Evolutionary conservation across 345 rosid genomes (phyloP), one percentile per base, ranked within the genome.

Genomic region (Eucalyptus regnans): DNA sequence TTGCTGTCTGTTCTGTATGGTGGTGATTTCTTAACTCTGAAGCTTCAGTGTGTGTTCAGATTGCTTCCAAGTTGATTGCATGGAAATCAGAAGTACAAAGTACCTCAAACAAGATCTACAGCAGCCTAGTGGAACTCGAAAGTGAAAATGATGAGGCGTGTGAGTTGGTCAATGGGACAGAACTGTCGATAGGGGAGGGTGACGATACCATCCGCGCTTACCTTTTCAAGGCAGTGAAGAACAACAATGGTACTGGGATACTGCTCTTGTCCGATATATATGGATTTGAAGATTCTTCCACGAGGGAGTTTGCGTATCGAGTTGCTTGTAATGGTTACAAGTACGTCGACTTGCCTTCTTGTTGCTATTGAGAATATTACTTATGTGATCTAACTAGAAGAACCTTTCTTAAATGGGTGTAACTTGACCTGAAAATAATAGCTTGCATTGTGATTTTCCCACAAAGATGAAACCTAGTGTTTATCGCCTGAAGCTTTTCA

Each of bases 321-420:
- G 92, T 97, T 44, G 99, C 99, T 71, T 97, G 98, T 93, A 95
- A 93, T 90, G 98, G 98, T 86, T 97, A 93, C 95, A 97, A 97
- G 97, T 97, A 94, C 22, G 92, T 88, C 90, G 6, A 91, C 86
- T 58, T 62, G 83, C 87, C 88, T 90, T 88, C 48, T 11, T 58
- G 44, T 51, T 84, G 14, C 83, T 76, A 11, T 11, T 10, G 46
- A 20, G 43, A 76, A 12, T 76, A 37, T 76, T 20, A 41, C 7
- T 76, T 71, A 18, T 76, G 10, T 37, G 83, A 37, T 20, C 27
- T 20, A 9, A 37, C 46, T 5, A 76, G 83, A 9, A 71, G 46
- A 71, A 3, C 25, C 83, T 37, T 76, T 20, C 43, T 37, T 37
- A 76, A 76, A 37, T 76, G 48, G 13, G 83, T 37, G 83, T 37